Conservation (phyloP, 2,329 filamentous ascomycete genomes). For the Thelonectria rubi region DNA sequence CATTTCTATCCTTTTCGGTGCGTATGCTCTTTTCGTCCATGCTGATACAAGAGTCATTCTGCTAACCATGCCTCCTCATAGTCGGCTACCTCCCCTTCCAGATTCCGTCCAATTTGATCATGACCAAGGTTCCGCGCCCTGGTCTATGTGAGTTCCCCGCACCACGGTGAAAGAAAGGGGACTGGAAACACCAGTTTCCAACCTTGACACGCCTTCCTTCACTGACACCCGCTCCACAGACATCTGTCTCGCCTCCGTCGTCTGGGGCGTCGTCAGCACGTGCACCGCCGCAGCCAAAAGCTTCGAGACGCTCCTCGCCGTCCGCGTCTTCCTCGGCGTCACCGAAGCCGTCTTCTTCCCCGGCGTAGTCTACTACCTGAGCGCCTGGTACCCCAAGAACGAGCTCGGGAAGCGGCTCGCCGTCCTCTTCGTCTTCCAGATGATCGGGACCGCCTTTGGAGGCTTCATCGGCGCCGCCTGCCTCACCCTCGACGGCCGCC, state of each 20-base stretch:
- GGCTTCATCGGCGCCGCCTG: conserved; percentile 60
- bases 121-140: conserved; percentile 58
- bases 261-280: conserved; percentile 58
- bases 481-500: conserved; percentile 54
- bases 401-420: conserved; percentile 51
- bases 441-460: conserved; percentile 57
- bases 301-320: conserved; percentile 46
- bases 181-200: too few relatives aligned
- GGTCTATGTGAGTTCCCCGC: conserved; percentile 39
- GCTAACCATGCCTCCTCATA: too few relatives aligned
- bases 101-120: conserved; percentile 49
- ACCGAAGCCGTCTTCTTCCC: conserved; percentile 51
- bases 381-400: conserved; percentile 52
- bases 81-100: conserved; percentile 22
- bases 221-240: too few relatives aligned
- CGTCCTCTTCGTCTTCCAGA: conserved; percentile 48
- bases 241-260: conserved; percentile 45
- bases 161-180: too few relatives aligned
- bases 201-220: too few relatives aligned
- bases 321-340: conserved; percentile 49
- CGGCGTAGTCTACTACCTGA: conserved; percentile 53
- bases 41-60: too few relatives aligned
- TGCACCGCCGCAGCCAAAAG: conserved; percentile 47
- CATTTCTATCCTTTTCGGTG: conserved; percentile 53
- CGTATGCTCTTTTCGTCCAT: too few relatives aligned